Base-by-base conservation (phyloP, 768 basidiomycete genomes). In the Naganishia kalamii region DNA sequence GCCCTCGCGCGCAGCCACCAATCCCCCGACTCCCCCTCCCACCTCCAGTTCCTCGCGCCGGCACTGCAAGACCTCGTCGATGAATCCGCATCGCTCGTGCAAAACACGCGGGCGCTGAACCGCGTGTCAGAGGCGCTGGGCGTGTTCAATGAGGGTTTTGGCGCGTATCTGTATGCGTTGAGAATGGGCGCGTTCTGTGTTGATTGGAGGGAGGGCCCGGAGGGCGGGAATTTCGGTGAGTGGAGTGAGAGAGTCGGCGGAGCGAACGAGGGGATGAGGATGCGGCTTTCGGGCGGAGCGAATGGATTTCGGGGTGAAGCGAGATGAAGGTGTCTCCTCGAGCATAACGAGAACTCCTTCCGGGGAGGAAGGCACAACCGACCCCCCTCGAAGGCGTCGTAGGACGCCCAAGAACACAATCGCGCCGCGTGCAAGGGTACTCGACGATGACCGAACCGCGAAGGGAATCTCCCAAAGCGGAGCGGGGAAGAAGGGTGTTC, bases 121-220 rank as follows among this genome's bases (percentile, higher is more conserved):
- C 80, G 82, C 27, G 83, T 97, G 68, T 86, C 87, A 76, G 82
- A 86, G 49, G 86, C 89, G 21, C 82, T 97, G 60, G 84, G 84
- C 15, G 86, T 85, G 4, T 94, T 94, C 81, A 96, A 96, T 75
- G 92, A 97, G 78, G 85, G 86, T 15, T 94, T 97, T 72, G 88
- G 92, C 15, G 90, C 89, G 74, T 93, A 86, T 84, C 78, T 94
- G 12, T 93, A 92, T 75, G 85, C 87, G 25, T 87, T 93, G 85
- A 88, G 90, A 74, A 94, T 97, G 90, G 92, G 93, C 74, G 86
- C 90, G 2, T 83, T 94, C 63, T 92, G 91, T n/a, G 86, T 86
- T 0, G 92, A 96, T 74, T 96, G 91, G 91, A 85, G 85, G 0
- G 88, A 92, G 82, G 90, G 87, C 67, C 65, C 82, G 70, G 15